Conservation (phyloP, 768 basidiomycete species). For the Leucocoprinus leucothites region DNA sequence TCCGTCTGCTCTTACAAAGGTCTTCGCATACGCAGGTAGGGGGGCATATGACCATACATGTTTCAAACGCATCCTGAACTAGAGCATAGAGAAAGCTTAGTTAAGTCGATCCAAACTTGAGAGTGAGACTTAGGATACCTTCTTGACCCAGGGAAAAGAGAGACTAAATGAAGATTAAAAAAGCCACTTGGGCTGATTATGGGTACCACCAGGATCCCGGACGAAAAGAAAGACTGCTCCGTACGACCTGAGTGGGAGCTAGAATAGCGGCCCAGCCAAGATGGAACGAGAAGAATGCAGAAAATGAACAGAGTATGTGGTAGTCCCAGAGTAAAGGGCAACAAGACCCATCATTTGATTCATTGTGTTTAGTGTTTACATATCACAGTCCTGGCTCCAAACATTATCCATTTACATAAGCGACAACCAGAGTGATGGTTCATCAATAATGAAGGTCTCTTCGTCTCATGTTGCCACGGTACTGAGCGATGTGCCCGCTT, state of each 20-base stretch:
- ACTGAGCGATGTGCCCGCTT: not conserved
- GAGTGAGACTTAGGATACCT: not conserved
- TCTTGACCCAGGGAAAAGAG: not conserved
- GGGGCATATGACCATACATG: conserved; percentile 33
- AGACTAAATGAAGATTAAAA: not conserved
- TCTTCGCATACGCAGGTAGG: conserved; percentile 23
- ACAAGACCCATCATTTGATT: conserved; percentile 8
- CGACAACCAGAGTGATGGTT: conserved; percentile 8
- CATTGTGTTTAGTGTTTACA: not conserved
- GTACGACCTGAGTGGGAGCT: conserved; percentile 10
- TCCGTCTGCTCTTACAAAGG: conserved; percentile 34
- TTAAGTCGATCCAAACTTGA: not conserved
- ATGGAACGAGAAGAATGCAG: conserved; percentile 13
- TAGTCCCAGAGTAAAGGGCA: conserved; percentile 12
- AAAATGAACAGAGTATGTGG: conserved; percentile 9
- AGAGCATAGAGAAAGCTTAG: not conserved
- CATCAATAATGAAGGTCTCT: not conserved
- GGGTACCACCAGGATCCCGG: conserved; percentile 4
- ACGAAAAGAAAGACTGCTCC: not conserved
- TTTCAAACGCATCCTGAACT: conserved; percentile 20
- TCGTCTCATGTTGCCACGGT: conserved; percentile 12
- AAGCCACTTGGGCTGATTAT: conserved; percentile 1
- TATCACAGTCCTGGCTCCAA: not conserved
- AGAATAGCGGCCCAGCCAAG: conserved; percentile 21
- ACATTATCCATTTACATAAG: conserved; percentile 2